Evolutionary conservation across 129 eudicot species (phyloP), one percentile per base, ranked within the genome.

Genomic region (Erigeron canadensis): DNA sequence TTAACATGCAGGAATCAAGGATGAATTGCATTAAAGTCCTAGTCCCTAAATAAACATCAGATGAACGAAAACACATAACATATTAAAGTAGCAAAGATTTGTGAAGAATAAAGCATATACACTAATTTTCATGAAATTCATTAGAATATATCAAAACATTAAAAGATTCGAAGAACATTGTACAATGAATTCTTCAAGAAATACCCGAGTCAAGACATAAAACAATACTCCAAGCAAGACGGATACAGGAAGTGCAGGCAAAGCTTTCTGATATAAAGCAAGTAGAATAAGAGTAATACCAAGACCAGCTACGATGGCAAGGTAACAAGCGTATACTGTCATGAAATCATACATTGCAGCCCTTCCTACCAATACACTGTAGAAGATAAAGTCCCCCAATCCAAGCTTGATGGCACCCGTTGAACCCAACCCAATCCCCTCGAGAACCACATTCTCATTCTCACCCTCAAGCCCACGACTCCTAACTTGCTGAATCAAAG

Each of bases 281-380:
- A 95, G 94, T 45, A 95, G 97, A 70, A 81, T 41, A 67, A 95
- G 85, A 17, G 99, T 95, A 45, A 95, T 72, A 74, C 99, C 99
- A 45, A 90, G 97, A 22, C 97, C 99, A 10, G 99, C 99, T 51
- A 95, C 72, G 43, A 95, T 87, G 23, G 96, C 99, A 71, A 95
- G 90, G 77, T 95, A 95, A 80, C 99, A 95, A 0, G 99, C 99
- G 58, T 95, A 95, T 63, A 95, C 99, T 0, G 99, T 90, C 97
- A 90, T 90, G 79, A 82, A 90, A 81, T 95, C 99, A 69, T 90
- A 95, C 99, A 95, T 95, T 18, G 99, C 99, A 47, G 99, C 99
- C 80, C 99, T 72, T 28, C 97, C 99, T 51, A 95, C 99, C 68
- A 95, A 84, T 42, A 95, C 97, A 55, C 99, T 95, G 82, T 95